Percentiles rank a stretch among this genome's conserved stretches.
Evolutionary conservation across 2,329 filamentous ascomycete species (phyloP).

Genomic region (Akanthomyces uredinophilus): DNA sequence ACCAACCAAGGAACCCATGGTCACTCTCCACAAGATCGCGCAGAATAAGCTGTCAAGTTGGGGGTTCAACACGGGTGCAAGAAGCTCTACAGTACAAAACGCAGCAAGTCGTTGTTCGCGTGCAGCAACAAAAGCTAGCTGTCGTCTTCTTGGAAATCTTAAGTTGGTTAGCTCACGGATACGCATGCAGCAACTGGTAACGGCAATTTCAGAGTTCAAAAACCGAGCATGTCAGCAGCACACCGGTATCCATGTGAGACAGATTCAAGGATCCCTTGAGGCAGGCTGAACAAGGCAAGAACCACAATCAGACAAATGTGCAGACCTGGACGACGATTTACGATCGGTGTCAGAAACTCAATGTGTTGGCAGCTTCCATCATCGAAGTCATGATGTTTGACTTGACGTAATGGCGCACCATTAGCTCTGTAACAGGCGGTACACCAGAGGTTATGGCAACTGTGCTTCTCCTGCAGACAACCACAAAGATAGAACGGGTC

Average conservation of each 20-base stretch:
- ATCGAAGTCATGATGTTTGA: not conserved
- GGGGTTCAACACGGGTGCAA: too few relatives aligned
- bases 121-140: not conserved
- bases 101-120: too few relatives aligned
- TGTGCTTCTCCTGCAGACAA: not conserved
- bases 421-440: not conserved
- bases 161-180: too few relatives aligned
- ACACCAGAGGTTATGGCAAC: not conserved
- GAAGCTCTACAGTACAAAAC: too few relatives aligned
- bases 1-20: too few relatives aligned
- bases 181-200: not conserved
- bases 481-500: not conserved
- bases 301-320: not conserved
- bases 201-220: not conserved
- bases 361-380: not conserved
- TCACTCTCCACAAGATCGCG: too few relatives aligned
- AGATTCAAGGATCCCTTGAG: not conserved
- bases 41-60: too few relatives aligned
- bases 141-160: not conserved
- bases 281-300: not conserved
- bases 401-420: constrained; percentile 8
- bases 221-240: not conserved
- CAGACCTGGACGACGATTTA: not conserved
- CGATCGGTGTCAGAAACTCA: not conserved
- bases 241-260: not conserved